Evolutionary conservation across 176 grass and related monocot species (phyloP).

Genomic region (Musa troglodytarum): DNA sequence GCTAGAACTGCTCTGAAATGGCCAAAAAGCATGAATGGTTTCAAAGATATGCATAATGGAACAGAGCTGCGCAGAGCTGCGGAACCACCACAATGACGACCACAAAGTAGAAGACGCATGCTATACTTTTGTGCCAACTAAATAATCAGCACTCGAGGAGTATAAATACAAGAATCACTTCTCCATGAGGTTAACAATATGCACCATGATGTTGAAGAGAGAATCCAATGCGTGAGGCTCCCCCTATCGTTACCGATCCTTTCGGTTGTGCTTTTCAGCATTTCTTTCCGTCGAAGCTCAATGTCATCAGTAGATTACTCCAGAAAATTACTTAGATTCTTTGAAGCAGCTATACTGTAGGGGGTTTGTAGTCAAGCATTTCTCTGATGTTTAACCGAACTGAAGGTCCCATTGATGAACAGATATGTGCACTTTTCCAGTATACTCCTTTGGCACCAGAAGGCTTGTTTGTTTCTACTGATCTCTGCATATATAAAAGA

Average conservation of each 20-base stretch:
- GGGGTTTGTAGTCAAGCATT: slow-evolving; percentile 60
- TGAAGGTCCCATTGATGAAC: slow-evolving; percentile 97
- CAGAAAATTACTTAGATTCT: background rate
- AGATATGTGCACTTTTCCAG: slow-evolving; percentile 74
- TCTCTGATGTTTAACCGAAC: slow-evolving; percentile 84
- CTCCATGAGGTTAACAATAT: background rate
- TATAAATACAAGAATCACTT: background rate
- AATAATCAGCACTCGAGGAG: background rate
- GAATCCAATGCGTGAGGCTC: background rate
- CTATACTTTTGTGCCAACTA: no score
- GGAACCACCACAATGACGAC: no score
- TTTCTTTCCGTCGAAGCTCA: background rate
- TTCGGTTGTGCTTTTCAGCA: background rate
- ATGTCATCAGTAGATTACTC: background rate
- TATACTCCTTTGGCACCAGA: slow-evolving; percentile 97
- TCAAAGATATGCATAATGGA: no score
- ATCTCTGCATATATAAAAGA: slow-evolving; percentile 41
- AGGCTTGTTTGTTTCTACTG: slow-evolving; percentile 86
- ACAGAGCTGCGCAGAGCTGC: no score
- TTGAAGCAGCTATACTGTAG: background rate
- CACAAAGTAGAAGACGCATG: no score
- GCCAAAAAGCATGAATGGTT: no score
- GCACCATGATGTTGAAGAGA: background rate
- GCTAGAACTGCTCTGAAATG: no score
- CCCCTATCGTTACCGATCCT: background rate